Evolutionary conservation across 139 green algal genomes (phyloP).

Genomic region (Marvania coccoides): DNA sequence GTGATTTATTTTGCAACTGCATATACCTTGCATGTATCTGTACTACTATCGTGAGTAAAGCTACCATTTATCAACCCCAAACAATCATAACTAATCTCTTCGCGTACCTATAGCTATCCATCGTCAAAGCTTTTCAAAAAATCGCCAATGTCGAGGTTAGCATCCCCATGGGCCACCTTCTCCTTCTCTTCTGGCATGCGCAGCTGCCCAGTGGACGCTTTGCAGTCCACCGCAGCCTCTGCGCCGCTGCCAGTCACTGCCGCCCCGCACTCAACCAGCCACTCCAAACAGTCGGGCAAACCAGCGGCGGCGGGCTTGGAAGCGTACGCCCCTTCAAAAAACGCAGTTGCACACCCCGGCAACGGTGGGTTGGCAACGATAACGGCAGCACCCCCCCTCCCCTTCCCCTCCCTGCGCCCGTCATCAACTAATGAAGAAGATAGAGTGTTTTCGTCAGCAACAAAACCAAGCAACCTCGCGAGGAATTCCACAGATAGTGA

Average conservation of each 20-base stretch:
- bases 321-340: slow-evolving; percentile 16
- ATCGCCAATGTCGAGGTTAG: slow-evolving; percentile 64
- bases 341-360: slow-evolving; percentile 35
- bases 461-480: slow-evolving; percentile 53
- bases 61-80: not conserved
- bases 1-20: no score
- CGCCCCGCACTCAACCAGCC: slow-evolving; percentile 25
- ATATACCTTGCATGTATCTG: not conserved
- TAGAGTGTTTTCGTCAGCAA: not conserved
- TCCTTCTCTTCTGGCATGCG: slow-evolving; percentile 20
- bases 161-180: slow-evolving; percentile 46
- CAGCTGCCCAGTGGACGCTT: slow-evolving; percentile 16
- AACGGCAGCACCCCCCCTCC: not conserved
- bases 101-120: not conserved
- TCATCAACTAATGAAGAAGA: not conserved
- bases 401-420: not conserved
- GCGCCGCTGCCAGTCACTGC: not conserved
- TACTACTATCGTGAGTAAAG: not conserved
- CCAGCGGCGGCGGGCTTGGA: not conserved
- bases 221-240: slow-evolving; percentile 14
- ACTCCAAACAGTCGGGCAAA: no score
- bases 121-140: slow-evolving; percentile 46
- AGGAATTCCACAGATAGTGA: slow-evolving; percentile 42
- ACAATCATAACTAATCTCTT: not conserved
- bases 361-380: slow-evolving; percentile 8